These are phyloP conservation scores for Luvunga scandens DNA, from an alignment of 345 rosid species.

Conservation along the genomic window DNA sequence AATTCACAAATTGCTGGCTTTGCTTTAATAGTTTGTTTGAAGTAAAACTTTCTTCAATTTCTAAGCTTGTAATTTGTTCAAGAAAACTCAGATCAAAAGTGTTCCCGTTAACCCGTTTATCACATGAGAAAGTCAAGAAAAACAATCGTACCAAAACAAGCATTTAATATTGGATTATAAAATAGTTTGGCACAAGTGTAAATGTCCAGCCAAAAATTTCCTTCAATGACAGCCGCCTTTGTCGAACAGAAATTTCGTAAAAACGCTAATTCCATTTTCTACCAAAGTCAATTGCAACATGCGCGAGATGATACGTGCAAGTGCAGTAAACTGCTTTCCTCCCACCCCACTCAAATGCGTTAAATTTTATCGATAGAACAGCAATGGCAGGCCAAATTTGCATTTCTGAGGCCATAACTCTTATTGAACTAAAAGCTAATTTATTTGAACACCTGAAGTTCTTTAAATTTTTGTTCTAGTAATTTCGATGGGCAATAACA, in stretches of 20 bases:
- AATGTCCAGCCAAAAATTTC: too few species aligned
- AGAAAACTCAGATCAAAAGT: too few species aligned
- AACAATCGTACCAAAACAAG: too few species aligned
- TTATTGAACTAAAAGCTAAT: slow-evolving; percentile 1
- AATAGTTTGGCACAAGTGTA: too few species aligned
- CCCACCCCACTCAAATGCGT: not conserved
- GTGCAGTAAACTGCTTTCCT: not conserved
- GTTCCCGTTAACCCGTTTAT: too few species aligned
- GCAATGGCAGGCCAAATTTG: not conserved
- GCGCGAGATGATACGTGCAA: not conserved
- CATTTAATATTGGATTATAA: too few species aligned
- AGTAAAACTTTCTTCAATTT: too few species aligned
- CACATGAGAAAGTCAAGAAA: too few species aligned
- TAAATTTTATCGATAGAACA: not conserved
- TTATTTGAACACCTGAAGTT: not conserved
- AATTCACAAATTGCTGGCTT: too few species aligned
- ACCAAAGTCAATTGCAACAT: not conserved
- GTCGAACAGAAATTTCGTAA: not conserved
- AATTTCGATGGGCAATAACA: too few species aligned
- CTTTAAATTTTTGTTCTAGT: not conserved
- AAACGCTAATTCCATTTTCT: not conserved
- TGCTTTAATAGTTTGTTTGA: too few species aligned
- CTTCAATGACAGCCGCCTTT: not conserved
- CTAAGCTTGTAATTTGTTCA: too few species aligned
- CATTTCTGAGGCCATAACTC: not conserved